Percentiles rank a stretch among this genome's conserved stretches.
Evolutionary conservation across 768 basidiomycete species (phyloP).

Genomic region (Lyophyllum semitale): DNA sequence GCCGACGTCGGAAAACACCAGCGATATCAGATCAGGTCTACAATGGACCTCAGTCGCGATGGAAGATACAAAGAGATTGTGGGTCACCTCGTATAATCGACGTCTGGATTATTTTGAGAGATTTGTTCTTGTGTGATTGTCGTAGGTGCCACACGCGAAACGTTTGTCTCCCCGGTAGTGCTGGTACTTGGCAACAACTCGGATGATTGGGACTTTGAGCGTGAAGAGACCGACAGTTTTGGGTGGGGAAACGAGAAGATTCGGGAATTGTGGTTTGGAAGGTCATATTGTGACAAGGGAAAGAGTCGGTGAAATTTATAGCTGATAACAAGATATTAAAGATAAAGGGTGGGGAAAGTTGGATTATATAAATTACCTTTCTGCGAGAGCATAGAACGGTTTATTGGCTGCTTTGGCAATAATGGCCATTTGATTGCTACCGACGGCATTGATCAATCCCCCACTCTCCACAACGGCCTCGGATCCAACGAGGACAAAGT

Average conservation of each 20-base stretch:
- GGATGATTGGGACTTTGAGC: conserved; percentile 18
- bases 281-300: conserved; percentile 88
- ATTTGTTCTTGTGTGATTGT: conserved; percentile 85
- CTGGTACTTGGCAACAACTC: conserved; percentile 12
- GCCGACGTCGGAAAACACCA: conserved; percentile 94
- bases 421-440: conserved; percentile 95
- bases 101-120: conserved; percentile 80
- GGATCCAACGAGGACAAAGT: conserved; percentile 94
- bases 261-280: conserved; percentile 77
- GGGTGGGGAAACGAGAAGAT: conserved; percentile 70
- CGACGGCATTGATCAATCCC: conserved; percentile 88
- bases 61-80: background rate
- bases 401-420: conserved; percentile 93
- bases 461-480: conserved; percentile 99
- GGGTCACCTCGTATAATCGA: conserved; percentile 87
- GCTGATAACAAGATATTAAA: conserved; percentile 41
- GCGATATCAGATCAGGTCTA: conserved; percentile 89
- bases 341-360: conserved; percentile 21
- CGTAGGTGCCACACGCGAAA: conserved; percentile 19
- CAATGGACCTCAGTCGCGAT: conserved; percentile 5
- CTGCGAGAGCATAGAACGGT: conserved; percentile 94
- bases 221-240: conserved; percentile 25
- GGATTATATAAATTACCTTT: conserved; percentile 56
- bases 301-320: conserved; percentile 98
- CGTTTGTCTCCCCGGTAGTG: conserved; percentile 24